A percentile compares a stretch with the other conserved stretches of the same genome.
phyloP scores from a whole-genome alignment of 116 monocot species.

The Dioscorea cayenensis region DNA sequence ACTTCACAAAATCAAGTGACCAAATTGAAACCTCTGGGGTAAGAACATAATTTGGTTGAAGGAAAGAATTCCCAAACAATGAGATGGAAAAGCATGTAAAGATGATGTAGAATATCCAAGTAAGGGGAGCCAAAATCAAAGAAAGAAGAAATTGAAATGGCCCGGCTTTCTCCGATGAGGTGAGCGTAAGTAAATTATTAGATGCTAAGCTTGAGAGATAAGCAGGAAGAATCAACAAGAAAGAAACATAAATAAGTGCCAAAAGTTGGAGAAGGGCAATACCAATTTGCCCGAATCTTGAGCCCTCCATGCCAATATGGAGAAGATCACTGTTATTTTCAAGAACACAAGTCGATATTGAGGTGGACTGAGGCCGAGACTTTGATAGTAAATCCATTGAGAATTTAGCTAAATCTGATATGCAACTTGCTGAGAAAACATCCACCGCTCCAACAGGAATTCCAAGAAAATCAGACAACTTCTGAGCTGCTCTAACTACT shows the following conservation, averaged over 20 bases:
- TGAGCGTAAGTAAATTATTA: constrained; percentile 6
- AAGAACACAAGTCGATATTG: not conserved
- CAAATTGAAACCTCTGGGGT: constrained; percentile 38
- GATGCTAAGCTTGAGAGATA: constrained; percentile 21
- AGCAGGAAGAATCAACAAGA: constrained; percentile 33
- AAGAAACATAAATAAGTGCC: constrained; percentile 20
- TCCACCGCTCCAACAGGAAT: constrained; percentile 52
- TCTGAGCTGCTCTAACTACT: constrained; percentile 52
- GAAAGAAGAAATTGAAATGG: constrained; percentile 6
- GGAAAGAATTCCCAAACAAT: constrained; percentile 34
- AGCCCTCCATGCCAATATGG: constrained; percentile 4
- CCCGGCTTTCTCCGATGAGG: not conserved
- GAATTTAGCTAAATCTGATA: constrained; percentile 46
- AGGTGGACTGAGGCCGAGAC: constrained; percentile 14
- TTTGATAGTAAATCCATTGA: constrained; percentile 28
- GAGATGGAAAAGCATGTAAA: constrained; percentile 30
- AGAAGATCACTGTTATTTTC: constrained; percentile 15
- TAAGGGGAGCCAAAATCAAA: constrained; percentile 31
- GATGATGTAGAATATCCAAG: constrained; percentile 33
- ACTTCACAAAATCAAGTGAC: constrained; percentile 41
- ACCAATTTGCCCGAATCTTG: constrained; percentile 11
- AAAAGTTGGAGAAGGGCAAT: constrained; percentile 28
- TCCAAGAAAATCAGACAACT: constrained; percentile 46
- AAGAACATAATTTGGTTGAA: constrained; percentile 40
- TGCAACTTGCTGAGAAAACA: constrained; percentile 50